Evolutionary conservation across 1,284 basidiomycete genomes (phyloP), one percentile per base, ranked within the genome.

Genomic region (Irpex sp.): DNA sequence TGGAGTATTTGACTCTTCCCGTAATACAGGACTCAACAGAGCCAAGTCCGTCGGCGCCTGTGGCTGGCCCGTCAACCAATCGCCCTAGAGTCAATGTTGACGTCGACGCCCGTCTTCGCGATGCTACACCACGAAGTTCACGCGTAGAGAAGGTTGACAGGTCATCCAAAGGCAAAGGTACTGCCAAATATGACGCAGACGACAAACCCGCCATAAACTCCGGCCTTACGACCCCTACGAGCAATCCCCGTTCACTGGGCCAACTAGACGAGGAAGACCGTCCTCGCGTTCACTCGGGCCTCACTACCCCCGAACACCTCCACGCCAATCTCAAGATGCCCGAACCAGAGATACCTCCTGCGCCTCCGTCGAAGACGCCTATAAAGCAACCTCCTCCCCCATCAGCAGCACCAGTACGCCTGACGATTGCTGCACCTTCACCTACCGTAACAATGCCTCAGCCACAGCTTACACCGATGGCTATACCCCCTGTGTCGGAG

Each of bases 1-100:
- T 75, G 4, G 70, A 72, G 44, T 74, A 75, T 60, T 65, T 68
- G 11, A 55, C 68, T 17, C 61, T 71, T 5, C 72, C 73, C 47
- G 65, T 64, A 49, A 72, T 74, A n/a, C 71, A 72, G 8, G 70
- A 73, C 58, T 64, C 40, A 26, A 38, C 55, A 4, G 52, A 21
- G 19, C 37, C 51, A 11, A 40, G 8, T 26, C 52, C 62, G 15
- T 51, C 26, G 34, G 47, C 21, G 11, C 58, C 58, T 21, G 36
- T 48, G 9, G 57, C 57, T 34, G 31, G 34, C 8, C 38, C 48
- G 17, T 51, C 58, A 38, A 34, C 57, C n/a, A 49, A 48, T 58
- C 62, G 62, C 9, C 57, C 58, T 19, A 57, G 13, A 36, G 21
- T 56, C 34, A 36, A 36, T 36, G 31, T 63, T 57, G 31, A 57